Conservation (phyloP, 1,284 basidiomycete genomes). For the Pseudozyma sp. region DNA sequence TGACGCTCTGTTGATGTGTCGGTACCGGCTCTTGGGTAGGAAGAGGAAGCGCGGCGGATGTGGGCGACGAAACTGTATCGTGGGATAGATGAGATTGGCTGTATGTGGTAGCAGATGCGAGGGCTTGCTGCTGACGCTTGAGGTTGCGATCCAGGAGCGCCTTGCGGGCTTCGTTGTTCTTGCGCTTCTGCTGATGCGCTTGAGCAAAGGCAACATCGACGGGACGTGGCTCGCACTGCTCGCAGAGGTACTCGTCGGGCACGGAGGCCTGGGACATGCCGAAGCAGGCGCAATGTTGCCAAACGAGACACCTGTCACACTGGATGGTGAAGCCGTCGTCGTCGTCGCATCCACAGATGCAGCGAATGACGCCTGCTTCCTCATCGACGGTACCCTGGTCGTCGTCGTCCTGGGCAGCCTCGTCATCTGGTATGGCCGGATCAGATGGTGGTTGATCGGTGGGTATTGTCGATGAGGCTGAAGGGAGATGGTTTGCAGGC, state of each 20-base stretch:
- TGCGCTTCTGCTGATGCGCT: constrained; percentile 59
- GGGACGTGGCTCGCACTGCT: constrained; percentile 68
- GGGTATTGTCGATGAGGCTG: background rate
- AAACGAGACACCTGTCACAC: constrained; percentile 86
- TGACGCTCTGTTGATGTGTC: background rate
- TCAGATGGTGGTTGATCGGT: constrained; percentile 17
- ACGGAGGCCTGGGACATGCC: constrained; percentile 72
- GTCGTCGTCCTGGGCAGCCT: constrained; percentile 46
- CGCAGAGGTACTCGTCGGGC: constrained; percentile 75
- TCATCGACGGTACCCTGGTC: constrained; percentile 62
- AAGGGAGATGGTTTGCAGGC: background rate
- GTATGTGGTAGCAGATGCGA: constrained; percentile 26
- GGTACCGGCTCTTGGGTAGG: constrained; percentile 2
- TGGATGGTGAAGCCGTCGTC: constrained; percentile 94
- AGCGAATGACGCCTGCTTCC: constrained; percentile 69
- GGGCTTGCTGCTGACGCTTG: constrained; percentile 40
- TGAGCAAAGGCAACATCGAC: constrained; percentile 64
- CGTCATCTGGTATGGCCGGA: constrained; percentile 26
- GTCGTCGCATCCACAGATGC: constrained; percentile 78
- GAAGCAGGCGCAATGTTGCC: constrained; percentile 92
- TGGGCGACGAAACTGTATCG: constrained; percentile 25
- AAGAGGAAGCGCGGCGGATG: constrained; percentile 12
- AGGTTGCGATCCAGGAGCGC: constrained; percentile 51
- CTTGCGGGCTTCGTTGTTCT: constrained; percentile 63
- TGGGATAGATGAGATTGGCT: constrained; percentile 21